These are phyloP conservation scores for Wickerhamomyces hampshirensis DNA, from an alignment of 805 yeast species.

Conservation along the genomic window DNA sequence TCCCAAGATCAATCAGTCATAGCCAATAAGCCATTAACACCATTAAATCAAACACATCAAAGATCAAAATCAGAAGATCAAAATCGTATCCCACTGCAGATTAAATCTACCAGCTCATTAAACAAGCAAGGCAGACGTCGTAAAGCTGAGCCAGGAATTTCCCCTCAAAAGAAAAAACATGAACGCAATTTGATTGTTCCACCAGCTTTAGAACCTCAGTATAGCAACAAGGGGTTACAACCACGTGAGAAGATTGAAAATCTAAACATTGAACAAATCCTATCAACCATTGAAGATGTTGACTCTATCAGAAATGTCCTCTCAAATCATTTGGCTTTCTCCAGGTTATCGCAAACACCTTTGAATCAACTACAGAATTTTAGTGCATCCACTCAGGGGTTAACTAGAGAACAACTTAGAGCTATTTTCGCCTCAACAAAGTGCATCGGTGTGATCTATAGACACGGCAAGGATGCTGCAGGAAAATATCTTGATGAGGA, in stretches of 20 bases:
- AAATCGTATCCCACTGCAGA: conserved; percentile 11
- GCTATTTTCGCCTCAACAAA: conserved; percentile 38
- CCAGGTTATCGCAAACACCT: conserved; percentile 84
- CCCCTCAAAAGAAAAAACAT: conserved; percentile 27
- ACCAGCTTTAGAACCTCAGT: background rate
- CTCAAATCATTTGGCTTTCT: conserved; percentile 83
- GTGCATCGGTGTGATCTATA: conserved; percentile 82
- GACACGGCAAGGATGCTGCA: conserved; percentile 94
- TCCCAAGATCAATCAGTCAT: background rate
- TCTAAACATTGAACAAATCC: conserved; percentile 25
- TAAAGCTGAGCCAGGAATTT: conserved; percentile 27
- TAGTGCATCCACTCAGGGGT: conserved; percentile 45
- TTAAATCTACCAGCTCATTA: conserved; percentile 12
- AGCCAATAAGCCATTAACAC: too few species aligned
- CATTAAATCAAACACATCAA: conserved; percentile 7
- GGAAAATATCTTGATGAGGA: conserved; percentile 94
- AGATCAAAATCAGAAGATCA: conserved; percentile 8
- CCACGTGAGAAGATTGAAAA: conserved; percentile 25
- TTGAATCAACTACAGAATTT: conserved; percentile 64
- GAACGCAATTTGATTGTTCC: conserved; percentile 2
- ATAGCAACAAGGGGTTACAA: conserved; percentile 1
- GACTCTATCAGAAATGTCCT: conserved; percentile 59
- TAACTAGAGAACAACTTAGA: conserved; percentile 42
- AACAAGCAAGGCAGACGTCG: conserved; percentile 25
- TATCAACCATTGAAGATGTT: conserved; percentile 35